Conservation (phyloP, 139 green algal genomes). For the Chlamydomonas sp. region DNA sequence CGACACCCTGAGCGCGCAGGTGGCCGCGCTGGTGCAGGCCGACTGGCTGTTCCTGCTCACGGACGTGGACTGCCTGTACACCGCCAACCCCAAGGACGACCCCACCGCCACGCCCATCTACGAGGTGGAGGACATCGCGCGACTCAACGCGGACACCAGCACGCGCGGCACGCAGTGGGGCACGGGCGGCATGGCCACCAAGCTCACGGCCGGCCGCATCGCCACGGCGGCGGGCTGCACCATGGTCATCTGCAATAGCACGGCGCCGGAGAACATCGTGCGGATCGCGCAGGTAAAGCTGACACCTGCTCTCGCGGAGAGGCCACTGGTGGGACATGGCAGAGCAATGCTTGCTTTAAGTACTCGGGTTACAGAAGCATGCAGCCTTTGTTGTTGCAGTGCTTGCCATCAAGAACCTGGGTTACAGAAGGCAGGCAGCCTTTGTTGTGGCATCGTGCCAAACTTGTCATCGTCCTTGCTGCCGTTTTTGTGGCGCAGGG, state of each 20-base stretch:
- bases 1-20: constrained; percentile 93
- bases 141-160: constrained; percentile 75
- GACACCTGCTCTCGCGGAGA: no score
- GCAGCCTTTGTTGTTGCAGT: no score
- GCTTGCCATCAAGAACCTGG: no score
- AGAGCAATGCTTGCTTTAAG: no score
- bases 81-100: constrained; percentile 69
- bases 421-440: no score
- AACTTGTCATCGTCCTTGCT: no score
- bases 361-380: no score
- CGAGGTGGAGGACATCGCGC: constrained; percentile 78
- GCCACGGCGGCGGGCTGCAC: constrained; percentile 86
- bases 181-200: constrained; percentile 95
- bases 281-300: constrained; percentile 53
- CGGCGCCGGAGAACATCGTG: constrained; percentile 61
- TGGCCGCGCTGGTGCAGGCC: constrained; percentile 88
- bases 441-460: no score
- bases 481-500: constrained; percentile 4
- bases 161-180: constrained; percentile 85
- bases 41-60: constrained; percentile 96
- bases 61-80: constrained; percentile 94
- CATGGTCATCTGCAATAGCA: constrained; percentile 77
- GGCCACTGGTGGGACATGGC: no score
- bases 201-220: constrained; percentile 93
- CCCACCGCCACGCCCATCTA: constrained; percentile 70